Evolutionary conservation across 306 rosid genomes (phyloP), one percentile per base, ranked within the genome.

Genomic region (Vicia faba): DNA sequence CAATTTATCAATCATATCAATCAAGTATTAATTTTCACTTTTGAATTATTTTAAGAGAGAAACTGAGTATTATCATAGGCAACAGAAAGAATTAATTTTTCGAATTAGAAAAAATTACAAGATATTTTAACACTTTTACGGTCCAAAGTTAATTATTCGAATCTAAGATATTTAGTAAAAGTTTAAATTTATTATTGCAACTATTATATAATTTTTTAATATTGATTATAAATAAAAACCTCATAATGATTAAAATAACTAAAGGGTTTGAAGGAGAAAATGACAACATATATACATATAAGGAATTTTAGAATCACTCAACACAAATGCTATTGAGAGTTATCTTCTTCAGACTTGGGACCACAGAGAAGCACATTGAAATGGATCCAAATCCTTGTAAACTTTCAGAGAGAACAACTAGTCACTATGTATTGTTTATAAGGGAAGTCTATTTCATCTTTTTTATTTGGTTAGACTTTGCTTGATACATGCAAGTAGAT

Each of bases 321-420:
- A 64, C n/a, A 28, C 8, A 58, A 50, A 50, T 62, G 69, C 73
- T 64, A 79, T 74, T 63, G 70, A 14, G 55, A 67, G 80, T 79
- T 64, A 58, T 69, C 73, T 44, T 68, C 23, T 38, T 63, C 15
- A 8, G 82, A 29, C 55, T 43, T 8, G 64, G 83, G 85, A 78
- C 85, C 83, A 74, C 85, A 38, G 40, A 18, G 45, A 18, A 15
- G 74, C 71, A 69, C 77, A 74, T 66, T 68, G 80, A 70, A 78
- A 68, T 69, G 54, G 78, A 66, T 78, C 75, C 50, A 71, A 80
- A 71, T 71, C 78, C 68, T 66, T 75, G 71, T 43, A 66, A 68
- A 74, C 62, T 59, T 77, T 60, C 68, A 70, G 75, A 69, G 69
- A 36, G 81, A 73, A 79, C 64, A 73, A 79, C 69, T 64, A 73